Conservation (phyloP, 2,329 filamentous ascomycete genomes). For the Aureobasidium sp. region DNA sequence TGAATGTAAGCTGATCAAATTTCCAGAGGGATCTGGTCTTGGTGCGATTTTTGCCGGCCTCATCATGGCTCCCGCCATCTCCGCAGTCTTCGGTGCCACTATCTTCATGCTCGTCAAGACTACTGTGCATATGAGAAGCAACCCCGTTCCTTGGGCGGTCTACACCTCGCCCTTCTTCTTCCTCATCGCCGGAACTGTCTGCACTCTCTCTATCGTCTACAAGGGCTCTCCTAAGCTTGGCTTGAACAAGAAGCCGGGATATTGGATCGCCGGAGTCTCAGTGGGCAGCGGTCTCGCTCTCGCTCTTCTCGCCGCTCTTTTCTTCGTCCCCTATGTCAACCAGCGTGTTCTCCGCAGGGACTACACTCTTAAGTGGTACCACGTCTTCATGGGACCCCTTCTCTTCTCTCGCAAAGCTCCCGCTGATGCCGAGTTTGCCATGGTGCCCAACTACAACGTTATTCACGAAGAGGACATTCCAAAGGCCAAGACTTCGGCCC, state of each 20-base stretch:
- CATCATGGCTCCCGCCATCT: constrained; percentile 44
- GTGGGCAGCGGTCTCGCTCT: constrained; percentile 31
- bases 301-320: constrained; percentile 36
- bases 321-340: constrained; percentile 33
- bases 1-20: neutral
- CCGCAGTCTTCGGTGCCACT: constrained; percentile 41
- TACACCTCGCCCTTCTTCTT: constrained; percentile 45
- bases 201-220: constrained; percentile 54
- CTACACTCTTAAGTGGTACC: constrained; percentile 26
- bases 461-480: constrained; percentile 51
- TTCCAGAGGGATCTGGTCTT: constrained; percentile 33
- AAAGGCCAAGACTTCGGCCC: constrained; percentile 17
- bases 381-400: constrained; percentile 30
- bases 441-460: constrained; percentile 70
- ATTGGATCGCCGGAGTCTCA: constrained; percentile 48
- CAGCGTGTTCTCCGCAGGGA: constrained; percentile 28
- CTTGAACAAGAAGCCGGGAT: constrained; percentile 37
- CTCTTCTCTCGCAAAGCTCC: constrained; percentile 48
- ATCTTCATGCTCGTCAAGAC: constrained; percentile 47
- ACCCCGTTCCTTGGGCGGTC: constrained; percentile 45
- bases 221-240: constrained; percentile 34
- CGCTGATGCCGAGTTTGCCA: constrained; percentile 46
- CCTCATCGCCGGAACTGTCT: constrained; percentile 42
- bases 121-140: constrained; percentile 42
- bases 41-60: constrained; percentile 39